Evolutionary conservation across 2,329 filamentous ascomycete genomes (phyloP).

Genomic region (Fusarium acutatum): DNA sequence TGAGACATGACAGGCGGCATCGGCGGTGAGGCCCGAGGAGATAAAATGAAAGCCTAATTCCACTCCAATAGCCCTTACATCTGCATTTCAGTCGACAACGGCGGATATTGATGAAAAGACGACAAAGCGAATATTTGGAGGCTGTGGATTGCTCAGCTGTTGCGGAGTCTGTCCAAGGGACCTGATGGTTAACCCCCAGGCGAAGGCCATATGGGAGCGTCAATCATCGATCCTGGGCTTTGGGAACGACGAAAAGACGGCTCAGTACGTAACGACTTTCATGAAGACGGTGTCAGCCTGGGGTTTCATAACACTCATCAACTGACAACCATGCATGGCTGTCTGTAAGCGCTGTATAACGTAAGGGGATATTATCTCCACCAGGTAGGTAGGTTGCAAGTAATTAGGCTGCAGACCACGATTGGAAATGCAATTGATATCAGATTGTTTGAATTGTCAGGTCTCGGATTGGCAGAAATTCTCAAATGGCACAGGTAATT

Average conservation of each 20-base stretch:
- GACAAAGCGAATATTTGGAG: neutral
- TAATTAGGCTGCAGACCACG: neutral
- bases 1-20: neutral
- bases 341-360: neutral
- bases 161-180: neutral
- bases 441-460: neutral
- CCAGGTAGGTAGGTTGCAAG: neutral
- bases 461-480: constrained; percentile 2
- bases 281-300: neutral
- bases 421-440: neutral
- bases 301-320: neutral
- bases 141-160: neutral
- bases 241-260: neutral
- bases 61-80: neutral
- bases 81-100: constrained; percentile 1
- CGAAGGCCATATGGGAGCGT: neutral
- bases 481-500: neutral
- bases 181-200: neutral
- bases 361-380: neutral
- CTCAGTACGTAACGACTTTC: neutral
- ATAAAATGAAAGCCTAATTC: neutral
- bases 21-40: constrained; percentile 24
- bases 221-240: neutral
- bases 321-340: neutral
- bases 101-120: neutral